phyloP scores from a whole-genome alignment of 345 rosid species.

The Kernera saxatilis region DNA sequence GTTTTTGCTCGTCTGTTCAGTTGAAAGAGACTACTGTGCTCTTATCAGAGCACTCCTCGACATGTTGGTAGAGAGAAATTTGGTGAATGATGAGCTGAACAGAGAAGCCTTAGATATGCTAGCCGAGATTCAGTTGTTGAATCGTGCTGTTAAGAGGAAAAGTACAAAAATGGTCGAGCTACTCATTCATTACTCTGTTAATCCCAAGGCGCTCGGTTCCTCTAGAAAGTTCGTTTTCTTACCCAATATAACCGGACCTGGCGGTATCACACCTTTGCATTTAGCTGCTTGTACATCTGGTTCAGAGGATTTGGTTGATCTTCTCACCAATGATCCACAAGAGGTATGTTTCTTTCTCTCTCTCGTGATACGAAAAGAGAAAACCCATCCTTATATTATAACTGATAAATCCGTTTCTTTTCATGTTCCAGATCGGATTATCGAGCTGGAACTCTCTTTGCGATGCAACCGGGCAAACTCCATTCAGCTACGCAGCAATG shows the following conservation, averaged over 20 bases:
- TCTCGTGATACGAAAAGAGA: not conserved
- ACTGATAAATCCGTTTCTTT: not conserved
- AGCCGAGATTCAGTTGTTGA: constrained; percentile 62
- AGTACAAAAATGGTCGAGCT: constrained; percentile 60
- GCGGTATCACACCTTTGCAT: constrained; percentile 80
- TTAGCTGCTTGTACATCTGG: constrained; percentile 73
- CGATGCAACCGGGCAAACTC: constrained; percentile 58
- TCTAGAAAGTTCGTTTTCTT: constrained; percentile 46
- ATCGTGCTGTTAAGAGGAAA: constrained; percentile 70
- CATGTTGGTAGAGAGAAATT: constrained; percentile 53
- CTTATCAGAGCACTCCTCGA: constrained; percentile 57
- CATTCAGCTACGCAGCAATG: constrained; percentile 55
- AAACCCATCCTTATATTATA: not conserved
- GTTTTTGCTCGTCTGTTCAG: constrained; percentile 62
- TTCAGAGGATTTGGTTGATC: constrained; percentile 59
- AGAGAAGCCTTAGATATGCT: constrained; percentile 51
- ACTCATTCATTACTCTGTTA: constrained; percentile 46
- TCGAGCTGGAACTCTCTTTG: constrained; percentile 62
- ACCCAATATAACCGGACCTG: constrained; percentile 63
- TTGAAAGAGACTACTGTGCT: constrained; percentile 67
- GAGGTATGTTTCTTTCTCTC: constrained; percentile 44
- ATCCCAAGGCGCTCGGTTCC: constrained; percentile 10
- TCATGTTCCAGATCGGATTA: constrained; percentile 52
- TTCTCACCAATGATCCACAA: constrained; percentile 78
- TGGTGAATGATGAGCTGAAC: constrained; percentile 35